Evolutionary conservation across 192 early-diverging fungal species (phyloP), one percentile per base, ranked within the genome.

Genomic region (Coemansia sp.): DNA sequence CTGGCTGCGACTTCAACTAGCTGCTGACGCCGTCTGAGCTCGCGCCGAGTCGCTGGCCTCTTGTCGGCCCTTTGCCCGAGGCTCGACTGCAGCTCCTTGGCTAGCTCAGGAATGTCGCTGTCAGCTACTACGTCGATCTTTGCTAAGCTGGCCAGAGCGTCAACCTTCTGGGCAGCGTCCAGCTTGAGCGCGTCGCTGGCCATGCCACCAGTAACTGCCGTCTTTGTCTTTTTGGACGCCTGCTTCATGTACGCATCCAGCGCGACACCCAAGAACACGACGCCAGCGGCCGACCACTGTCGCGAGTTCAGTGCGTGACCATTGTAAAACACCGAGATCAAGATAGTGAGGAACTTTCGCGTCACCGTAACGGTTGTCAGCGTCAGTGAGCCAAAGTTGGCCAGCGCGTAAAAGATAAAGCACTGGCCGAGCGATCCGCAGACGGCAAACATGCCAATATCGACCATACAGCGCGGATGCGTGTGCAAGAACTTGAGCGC

Each of bases 341-440:
- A 69, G 72, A 99, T 95, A 1, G 94, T 95, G 60, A 97, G 92
- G 73, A 99, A 92, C 76, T 99, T 99, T 53, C 98, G 86, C 0
- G 96, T 97, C 25, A 99, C 96, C 0, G 94, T 99, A 37, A 97
- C 90, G 6, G 93, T 98, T n/a, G 96, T 94, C 36, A 98, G 76
- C 10, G 87, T 87, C 29, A 99, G 79, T 46, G 93, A 92, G 9
- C 96, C 98, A 78, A 94, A 98, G 8, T 85, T 84, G 47, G 93
- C 90, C 24, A 99, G 88, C 37, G 93, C 94, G 82, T 94, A 93
- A 80, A 96, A 99, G 59, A 99, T 95, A 82, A 99, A 98, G 84
- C 93, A 93, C 80, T 99, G 98, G n/a, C 98, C 98, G 12, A 98
- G 41, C 7, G 96, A 94, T 12, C 98, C 98, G 77, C 92, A 94